phyloP scores from a whole-genome alignment of 768 basidiomycete species.

The Kwoniella botswanensis region DNA sequence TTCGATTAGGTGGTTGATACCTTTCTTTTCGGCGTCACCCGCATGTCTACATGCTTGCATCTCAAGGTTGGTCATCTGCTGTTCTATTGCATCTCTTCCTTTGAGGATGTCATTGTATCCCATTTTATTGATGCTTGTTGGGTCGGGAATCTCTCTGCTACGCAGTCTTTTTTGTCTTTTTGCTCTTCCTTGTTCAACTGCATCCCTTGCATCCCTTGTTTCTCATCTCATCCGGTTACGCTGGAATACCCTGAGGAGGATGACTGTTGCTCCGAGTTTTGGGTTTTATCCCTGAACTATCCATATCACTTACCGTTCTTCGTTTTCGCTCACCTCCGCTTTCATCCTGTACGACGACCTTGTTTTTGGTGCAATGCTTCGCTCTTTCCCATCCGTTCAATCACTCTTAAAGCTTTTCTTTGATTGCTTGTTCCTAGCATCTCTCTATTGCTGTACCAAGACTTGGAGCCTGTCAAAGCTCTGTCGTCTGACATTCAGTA shows the following conservation, averaged over 20 bases:
- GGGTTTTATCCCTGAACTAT: neutral
- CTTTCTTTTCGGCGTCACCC: neutral
- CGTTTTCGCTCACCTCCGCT: neutral
- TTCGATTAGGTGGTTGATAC: neutral
- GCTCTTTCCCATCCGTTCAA: neutral
- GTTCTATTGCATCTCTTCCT: neutral
- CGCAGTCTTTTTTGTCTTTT: no score
- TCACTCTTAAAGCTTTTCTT: no score
- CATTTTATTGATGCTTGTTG: neutral
- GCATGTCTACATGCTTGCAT: neutral
- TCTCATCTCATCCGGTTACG: neutral
- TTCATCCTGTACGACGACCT: neutral
- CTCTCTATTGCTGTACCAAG: no score
- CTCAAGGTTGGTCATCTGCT: neutral
- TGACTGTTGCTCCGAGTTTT: neutral
- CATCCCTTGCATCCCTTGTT: neutral
- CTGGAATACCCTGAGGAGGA: neutral
- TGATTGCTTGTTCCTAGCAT: no score
- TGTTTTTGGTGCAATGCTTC: neutral
- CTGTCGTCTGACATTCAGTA: no score
- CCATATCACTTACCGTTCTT: neutral
- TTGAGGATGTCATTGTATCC: neutral
- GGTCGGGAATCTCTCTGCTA: no score
- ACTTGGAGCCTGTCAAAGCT: no score
- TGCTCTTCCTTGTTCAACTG: neutral